Conservation (phyloP, 345 rosid genomes). For the thale cress (Arabidopsis thaliana) region DNA sequence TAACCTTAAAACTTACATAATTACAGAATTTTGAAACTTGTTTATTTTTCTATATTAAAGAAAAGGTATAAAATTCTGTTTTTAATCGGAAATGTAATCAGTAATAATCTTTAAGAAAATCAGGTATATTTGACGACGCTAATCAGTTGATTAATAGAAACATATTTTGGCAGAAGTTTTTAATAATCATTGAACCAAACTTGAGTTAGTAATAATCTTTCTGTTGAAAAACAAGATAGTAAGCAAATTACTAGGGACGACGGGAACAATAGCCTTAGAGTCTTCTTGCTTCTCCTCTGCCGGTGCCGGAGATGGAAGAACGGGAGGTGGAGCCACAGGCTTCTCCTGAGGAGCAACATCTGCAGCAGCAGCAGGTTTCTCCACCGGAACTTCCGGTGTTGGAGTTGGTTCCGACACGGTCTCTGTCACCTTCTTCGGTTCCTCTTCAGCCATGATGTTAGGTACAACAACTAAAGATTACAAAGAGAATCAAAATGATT, state of each 20-base stretch:
- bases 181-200: neutral
- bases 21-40: neutral
- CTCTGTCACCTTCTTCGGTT: slow-evolving; percentile 36
- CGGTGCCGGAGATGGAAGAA: slow-evolving; percentile 35
- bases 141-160: neutral
- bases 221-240: neutral
- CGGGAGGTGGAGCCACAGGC: slow-evolving; percentile 30
- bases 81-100: neutral
- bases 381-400: slow-evolving; percentile 19
- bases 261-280: slow-evolving; percentile 36
- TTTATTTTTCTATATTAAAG: no score
- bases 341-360: slow-evolving; percentile 34
- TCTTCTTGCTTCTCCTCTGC: slow-evolving; percentile 38
- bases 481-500: slow-evolving; percentile 34
- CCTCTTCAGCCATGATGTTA: slow-evolving; percentile 40
- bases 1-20: neutral
- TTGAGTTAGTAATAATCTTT: neutral
- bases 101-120: neutral
- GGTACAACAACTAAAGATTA: slow-evolving; percentile 26
- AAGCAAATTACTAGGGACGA: slow-evolving; percentile 35
- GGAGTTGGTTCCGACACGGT: slow-evolving; percentile 36
- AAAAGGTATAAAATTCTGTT: neutral
- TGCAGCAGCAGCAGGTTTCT: slow-evolving; percentile 14
- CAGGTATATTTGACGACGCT: neutral
- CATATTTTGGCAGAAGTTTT: neutral